Evolutionary conservation across 257 asterid species (phyloP).

Genomic region (Solanum ossicruentum): DNA sequence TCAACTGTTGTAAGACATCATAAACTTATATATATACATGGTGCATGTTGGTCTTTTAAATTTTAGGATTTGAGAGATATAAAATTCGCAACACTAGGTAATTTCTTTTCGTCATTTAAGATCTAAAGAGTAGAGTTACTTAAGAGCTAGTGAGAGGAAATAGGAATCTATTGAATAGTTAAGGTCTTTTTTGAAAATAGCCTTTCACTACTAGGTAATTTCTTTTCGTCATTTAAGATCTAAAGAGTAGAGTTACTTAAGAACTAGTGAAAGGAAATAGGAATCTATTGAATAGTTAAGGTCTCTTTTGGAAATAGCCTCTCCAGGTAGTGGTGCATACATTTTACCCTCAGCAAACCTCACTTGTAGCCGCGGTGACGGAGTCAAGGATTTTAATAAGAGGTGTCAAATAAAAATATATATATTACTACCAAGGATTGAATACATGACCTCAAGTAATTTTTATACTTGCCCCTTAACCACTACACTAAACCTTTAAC

Average conservation of each 20-base stretch:
- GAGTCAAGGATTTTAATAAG: no score
- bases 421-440: no score
- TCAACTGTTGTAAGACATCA: slow-evolving; percentile 15
- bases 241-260: not conserved
- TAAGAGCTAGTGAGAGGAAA: not conserved
- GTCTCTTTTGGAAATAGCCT: not conserved
- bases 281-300: not conserved
- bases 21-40: not conserved
- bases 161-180: not conserved
- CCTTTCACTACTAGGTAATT: not conserved
- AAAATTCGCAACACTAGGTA: not conserved
- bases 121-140: not conserved
- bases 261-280: not conserved
- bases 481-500: no score
- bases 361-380: no score
- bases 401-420: no score
- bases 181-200: not conserved
- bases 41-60: not conserved
- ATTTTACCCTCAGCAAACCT: no score
- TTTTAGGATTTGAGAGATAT: not conserved
- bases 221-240: not conserved
- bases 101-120: not conserved
- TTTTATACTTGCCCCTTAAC: no score
- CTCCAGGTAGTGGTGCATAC: no score
- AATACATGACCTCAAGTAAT: no score